A percentile compares a stretch with the other conserved stretches of the same genome.
Evolutionary conservation across 2,329 filamentous ascomycete genomes (phyloP).

Genomic region (Clonostachys byssicola): DNA sequence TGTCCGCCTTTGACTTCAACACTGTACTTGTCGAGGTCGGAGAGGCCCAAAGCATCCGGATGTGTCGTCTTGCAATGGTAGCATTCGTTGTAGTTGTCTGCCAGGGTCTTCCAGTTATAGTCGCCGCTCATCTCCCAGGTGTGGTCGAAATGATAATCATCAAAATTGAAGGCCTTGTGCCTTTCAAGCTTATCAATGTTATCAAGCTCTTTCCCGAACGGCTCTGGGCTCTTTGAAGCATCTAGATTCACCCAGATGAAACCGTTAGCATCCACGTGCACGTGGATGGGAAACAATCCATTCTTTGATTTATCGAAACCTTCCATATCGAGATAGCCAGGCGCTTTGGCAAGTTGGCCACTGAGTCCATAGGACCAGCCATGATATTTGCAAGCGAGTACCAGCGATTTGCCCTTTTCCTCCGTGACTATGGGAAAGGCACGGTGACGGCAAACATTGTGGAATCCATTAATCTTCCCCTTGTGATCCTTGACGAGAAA

Average conservation of each 20-base stretch:
- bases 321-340: slow-evolving; percentile 48
- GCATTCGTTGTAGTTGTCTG: slow-evolving; percentile 61
- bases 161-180: slow-evolving; percentile 41
- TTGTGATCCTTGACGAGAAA: slow-evolving; percentile 44
- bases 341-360: slow-evolving; percentile 55
- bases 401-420: slow-evolving; percentile 41
- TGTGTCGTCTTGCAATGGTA: slow-evolving; percentile 59
- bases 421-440: slow-evolving; percentile 53
- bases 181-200: slow-evolving; percentile 38
- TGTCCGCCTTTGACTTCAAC: slow-evolving; percentile 42
- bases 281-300: slow-evolving; percentile 48
- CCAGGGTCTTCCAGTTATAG: slow-evolving; percentile 56
- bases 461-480: slow-evolving; percentile 51
- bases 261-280: slow-evolving; percentile 45
- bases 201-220: slow-evolving; percentile 47
- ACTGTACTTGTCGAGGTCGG: slow-evolving; percentile 50
- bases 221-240: slow-evolving; percentile 5
- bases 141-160: slow-evolving; percentile 54
- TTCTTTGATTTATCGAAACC: slow-evolving; percentile 54
- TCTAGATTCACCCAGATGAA: slow-evolving; percentile 59
- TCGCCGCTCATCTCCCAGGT: slow-evolving; percentile 50
- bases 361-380: slow-evolving; percentile 57
- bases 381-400: slow-evolving; percentile 57
- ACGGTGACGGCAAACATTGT: slow-evolving; percentile 59
- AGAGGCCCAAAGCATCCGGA: slow-evolving; percentile 49